Conservation (phyloP, 257 asterid species). For the Eucommia ulmoides region DNA sequence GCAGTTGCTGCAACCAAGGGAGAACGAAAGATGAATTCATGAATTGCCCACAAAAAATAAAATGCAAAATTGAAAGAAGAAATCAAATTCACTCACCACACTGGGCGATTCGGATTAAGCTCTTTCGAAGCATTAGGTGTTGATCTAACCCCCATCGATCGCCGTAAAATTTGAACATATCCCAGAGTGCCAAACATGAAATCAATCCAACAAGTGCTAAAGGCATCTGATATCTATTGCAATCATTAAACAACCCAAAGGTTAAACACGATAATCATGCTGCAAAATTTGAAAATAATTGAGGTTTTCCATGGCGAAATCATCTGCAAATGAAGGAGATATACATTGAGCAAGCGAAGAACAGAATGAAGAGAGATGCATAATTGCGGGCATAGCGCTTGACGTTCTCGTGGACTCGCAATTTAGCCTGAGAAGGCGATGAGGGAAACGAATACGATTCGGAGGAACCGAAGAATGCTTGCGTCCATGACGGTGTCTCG, state of each 20-base stretch:
- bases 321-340: constrained; percentile 1
- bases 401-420: constrained; percentile 85
- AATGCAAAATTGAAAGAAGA: not conserved
- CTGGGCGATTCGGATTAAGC: constrained; percentile 47
- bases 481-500: constrained; percentile 73
- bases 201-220: constrained; percentile 65
- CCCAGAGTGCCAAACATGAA: constrained; percentile 78
- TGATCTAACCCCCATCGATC: constrained; percentile 53
- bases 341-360: constrained; percentile 80
- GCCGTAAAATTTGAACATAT: constrained; percentile 40
- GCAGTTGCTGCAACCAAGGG: constrained; percentile 50
- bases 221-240: constrained; percentile 74
- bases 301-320: no score
- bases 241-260: constrained; percentile 9
- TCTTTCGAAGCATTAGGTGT: constrained; percentile 33
- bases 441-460: constrained; percentile 80
- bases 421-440: constrained; percentile 73
- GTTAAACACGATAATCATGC: no score
- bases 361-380: constrained; percentile 49
- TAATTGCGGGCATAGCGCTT: constrained; percentile 85
- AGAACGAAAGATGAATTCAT: not conserved
- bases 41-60: constrained; percentile 3
- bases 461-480: constrained; percentile 45
- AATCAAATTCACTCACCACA: constrained; percentile 53
- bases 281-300: not conserved